Percentiles rank a stretch among this genome's conserved stretches.
Conservation (phyloP, 2,329 filamentous ascomycete species). For the Pseudocercospora vitis region DNA sequence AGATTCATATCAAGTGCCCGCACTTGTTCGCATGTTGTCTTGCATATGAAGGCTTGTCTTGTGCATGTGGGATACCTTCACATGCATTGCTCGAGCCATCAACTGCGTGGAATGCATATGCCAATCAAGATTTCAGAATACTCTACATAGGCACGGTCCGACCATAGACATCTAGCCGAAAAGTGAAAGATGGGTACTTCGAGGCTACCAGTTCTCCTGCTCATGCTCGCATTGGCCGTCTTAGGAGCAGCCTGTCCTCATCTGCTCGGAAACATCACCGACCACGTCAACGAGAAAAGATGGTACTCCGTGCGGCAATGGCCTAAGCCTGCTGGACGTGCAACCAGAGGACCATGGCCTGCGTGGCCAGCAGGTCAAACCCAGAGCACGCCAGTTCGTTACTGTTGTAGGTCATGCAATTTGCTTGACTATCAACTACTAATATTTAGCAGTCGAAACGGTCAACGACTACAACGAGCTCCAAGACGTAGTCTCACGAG, state of each 20-base stretch:
- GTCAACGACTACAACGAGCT: not conserved
- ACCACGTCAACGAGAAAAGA: not conserved
- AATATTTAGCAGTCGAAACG: not conserved
- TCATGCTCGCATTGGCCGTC: not conserved
- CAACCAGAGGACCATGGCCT: not conserved
- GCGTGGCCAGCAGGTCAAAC: not conserved
- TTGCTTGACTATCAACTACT: not conserved
- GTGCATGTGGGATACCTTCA: too few relatives aligned
- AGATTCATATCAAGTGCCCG: too few relatives aligned
- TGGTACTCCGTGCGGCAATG: not conserved
- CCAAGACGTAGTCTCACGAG: not conserved
- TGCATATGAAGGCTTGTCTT: too few relatives aligned
- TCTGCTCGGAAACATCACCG: not conserved
- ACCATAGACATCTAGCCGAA: too few relatives aligned
- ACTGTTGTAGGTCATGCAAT: not conserved
- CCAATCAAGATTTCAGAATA: too few relatives aligned
- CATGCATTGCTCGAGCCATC: too few relatives aligned
- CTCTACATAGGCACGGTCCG: too few relatives aligned
- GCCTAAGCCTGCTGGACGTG: too few relatives aligned
- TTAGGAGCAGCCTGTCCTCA: not conserved
- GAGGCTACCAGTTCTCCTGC: too few relatives aligned
- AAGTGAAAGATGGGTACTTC: too few relatives aligned
- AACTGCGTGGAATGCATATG: too few relatives aligned
- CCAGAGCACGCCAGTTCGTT: not conserved
- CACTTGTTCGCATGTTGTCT: too few relatives aligned